Percentiles rank a stretch among this genome's conserved stretches.
phyloP scores from a whole-genome alignment of 495 filamentous ascomycete species.

The Neurospora cerealis region DNA sequence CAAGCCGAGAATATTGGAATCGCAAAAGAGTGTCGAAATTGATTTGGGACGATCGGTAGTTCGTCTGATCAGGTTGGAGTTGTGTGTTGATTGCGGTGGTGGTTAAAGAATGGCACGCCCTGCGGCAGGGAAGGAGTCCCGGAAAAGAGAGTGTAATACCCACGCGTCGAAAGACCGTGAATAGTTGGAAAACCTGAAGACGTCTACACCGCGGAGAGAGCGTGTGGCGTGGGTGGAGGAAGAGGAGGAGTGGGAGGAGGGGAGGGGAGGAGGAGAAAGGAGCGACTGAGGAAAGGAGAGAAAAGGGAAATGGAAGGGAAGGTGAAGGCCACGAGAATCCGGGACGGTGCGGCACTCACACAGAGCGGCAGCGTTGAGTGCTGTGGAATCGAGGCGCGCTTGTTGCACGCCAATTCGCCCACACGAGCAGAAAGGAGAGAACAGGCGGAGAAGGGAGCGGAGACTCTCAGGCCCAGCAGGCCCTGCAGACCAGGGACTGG shows the following conservation, averaged over 20 bases:
- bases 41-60: not conserved
- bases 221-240: slow-evolving; percentile 2
- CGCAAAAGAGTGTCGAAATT: slow-evolving; percentile 15
- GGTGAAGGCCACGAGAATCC: slow-evolving; percentile 2
- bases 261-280: not conserved
- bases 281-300: slow-evolving; percentile 7
- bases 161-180: slow-evolving; percentile 25
- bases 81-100: not conserved
- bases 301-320: slow-evolving; percentile 7
- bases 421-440: not conserved
- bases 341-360: not conserved
- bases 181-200: slow-evolving; percentile 10
- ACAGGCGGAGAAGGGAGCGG: slow-evolving; percentile 9
- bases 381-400: not conserved
- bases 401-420: not conserved
- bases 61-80: slow-evolving; percentile 10
- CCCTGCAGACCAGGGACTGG: slow-evolving; percentile 5
- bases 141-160: slow-evolving; percentile 26
- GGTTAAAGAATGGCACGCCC: slow-evolving; percentile 38
- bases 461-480: slow-evolving; percentile 7
- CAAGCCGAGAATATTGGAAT: slow-evolving; percentile 3
- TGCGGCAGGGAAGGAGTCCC: slow-evolving; percentile 33
- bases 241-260: not conserved
- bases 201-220: slow-evolving; percentile 12
- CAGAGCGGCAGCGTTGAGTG: not conserved